phyloP scores from a whole-genome alignment of 495 filamentous ascomycete species.

The Penicillium lividum region DNA sequence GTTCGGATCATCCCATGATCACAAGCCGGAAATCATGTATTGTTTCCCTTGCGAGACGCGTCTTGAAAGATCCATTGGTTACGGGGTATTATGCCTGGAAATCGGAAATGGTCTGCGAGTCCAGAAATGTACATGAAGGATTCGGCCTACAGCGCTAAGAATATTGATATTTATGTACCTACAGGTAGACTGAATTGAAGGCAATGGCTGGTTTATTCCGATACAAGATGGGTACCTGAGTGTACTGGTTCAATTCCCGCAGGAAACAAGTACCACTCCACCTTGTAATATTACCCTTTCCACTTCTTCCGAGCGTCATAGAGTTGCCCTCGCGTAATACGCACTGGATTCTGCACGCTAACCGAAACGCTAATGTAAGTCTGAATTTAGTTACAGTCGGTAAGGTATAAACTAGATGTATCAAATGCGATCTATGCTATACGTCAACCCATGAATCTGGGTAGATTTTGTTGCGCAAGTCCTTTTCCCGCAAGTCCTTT shows the following conservation, averaged over 20 bases:
- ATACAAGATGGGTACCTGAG: slow-evolving; percentile 9
- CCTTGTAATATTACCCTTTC: slow-evolving; percentile 26
- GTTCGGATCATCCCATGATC: slow-evolving; percentile 14
- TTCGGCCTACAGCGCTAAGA: not conserved
- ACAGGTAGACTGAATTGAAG: not conserved
- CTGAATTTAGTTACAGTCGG: not conserved
- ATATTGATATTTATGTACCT: not conserved
- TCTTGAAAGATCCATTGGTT: slow-evolving; percentile 7
- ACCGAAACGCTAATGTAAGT: not conserved
- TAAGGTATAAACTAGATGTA: not conserved
- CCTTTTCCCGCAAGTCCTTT: not conserved
- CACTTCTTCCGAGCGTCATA: slow-evolving; percentile 30
- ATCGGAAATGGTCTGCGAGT: not conserved
- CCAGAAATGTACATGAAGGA: not conserved
- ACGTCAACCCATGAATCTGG: not conserved
- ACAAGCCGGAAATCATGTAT: slow-evolving; percentile 12
- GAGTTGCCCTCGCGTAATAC: slow-evolving; percentile 15
- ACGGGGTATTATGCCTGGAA: too few species aligned
- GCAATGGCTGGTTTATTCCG: not conserved
- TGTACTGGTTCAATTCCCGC: slow-evolving; percentile 1
- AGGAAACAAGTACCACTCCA: slow-evolving; percentile 9
- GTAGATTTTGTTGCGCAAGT: not conserved
- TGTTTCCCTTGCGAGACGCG: slow-evolving; percentile 10
- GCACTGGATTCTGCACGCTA: slow-evolving; percentile 3
- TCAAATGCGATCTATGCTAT: not conserved